A percentile compares a stretch with the other conserved stretches of the same genome.
These are phyloP conservation scores for Yarrowia sp. DNA, from an alignment of 805 yeast genomes.

Conservation along the genomic window DNA sequence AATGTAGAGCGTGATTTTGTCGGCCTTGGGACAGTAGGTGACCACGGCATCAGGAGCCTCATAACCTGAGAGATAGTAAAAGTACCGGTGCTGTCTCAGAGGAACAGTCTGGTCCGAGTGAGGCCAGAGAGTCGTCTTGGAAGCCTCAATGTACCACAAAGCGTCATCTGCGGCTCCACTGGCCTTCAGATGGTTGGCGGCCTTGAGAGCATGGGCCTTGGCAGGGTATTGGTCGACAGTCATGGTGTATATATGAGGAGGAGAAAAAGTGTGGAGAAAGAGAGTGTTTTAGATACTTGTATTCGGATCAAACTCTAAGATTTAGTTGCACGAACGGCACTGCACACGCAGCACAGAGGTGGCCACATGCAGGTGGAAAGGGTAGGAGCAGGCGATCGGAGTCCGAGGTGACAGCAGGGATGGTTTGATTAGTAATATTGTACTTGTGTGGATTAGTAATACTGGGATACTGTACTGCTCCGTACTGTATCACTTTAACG, in stretches of 20 bases:
- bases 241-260: conserved; percentile 9
- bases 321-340: conserved; percentile 9
- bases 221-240: conserved; percentile 66
- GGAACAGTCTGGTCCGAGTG: conserved; percentile 77
- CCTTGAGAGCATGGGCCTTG: conserved; percentile 58
- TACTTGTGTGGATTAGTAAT: too few species aligned
- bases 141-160: conserved; percentile 36
- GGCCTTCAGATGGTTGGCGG: conserved; percentile 37
- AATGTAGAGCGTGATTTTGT: conserved; percentile 65
- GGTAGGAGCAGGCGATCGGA: conserved; percentile 16
- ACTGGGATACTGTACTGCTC: too few species aligned
- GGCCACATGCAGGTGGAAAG: neutral
- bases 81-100: conserved; percentile 86
- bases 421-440: neutral
- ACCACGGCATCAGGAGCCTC: conserved; percentile 69
- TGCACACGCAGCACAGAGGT: neutral
- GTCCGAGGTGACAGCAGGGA: neutral
- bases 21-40: conserved; percentile 51
- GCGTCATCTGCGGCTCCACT: conserved; percentile 34
- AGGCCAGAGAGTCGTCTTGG: conserved; percentile 49
- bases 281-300: neutral
- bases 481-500: too few species aligned
- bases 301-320: conserved; percentile 2
- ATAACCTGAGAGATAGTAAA: conserved; percentile 80
- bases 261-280: neutral